A percentile compares a stretch with the other conserved stretches of the same genome.
phyloP scores from a whole-genome alignment of 2,329 filamentous ascomycete genomes.

The Diaporthe ilicicola region DNA sequence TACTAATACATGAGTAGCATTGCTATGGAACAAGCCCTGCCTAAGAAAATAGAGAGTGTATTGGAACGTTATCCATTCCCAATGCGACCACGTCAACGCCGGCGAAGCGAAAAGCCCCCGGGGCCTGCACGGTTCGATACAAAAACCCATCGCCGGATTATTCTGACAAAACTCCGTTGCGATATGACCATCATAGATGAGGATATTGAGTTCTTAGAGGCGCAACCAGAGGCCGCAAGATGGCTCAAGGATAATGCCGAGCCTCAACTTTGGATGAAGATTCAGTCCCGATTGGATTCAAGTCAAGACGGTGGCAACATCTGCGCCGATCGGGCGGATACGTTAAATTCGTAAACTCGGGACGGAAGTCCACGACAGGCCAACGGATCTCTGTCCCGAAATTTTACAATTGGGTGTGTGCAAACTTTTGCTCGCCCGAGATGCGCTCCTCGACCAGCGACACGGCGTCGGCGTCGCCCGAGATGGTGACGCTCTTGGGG shows the following conservation, averaged over 20 bases:
- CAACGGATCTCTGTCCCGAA: neutral
- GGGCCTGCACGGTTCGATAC: neutral
- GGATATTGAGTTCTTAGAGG: slow-evolving; percentile 11
- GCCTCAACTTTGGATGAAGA: slow-evolving; percentile 10
- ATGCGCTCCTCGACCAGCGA: no score
- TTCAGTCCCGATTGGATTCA: neutral
- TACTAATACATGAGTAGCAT: slow-evolving; percentile 4
- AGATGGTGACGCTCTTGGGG: slow-evolving; percentile 37
- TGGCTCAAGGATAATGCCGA: slow-evolving; percentile 14
- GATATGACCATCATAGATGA: neutral
- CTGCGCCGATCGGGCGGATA: neutral
- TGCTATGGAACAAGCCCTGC: slow-evolving; percentile 1
- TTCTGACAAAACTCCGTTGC: slow-evolving; percentile 2
- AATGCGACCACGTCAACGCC: slow-evolving; percentile 6
- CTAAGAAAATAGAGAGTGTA: neutral
- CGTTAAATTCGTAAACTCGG: neutral
- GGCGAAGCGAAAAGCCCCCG: neutral
- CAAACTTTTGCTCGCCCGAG: no score
- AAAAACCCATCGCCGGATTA: slow-evolving; percentile 4
- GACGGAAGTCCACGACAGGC: neutral
- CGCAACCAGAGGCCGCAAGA: slow-evolving; percentile 13
- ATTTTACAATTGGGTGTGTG: neutral
- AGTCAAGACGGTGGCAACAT: neutral
- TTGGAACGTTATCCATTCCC: slow-evolving; percentile 8
- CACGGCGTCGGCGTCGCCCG: no score